These are phyloP conservation scores for Cladophialophora bantiana DNA, from an alignment of 2,329 filamentous ascomycete species.

Conservation along the genomic window DNA sequence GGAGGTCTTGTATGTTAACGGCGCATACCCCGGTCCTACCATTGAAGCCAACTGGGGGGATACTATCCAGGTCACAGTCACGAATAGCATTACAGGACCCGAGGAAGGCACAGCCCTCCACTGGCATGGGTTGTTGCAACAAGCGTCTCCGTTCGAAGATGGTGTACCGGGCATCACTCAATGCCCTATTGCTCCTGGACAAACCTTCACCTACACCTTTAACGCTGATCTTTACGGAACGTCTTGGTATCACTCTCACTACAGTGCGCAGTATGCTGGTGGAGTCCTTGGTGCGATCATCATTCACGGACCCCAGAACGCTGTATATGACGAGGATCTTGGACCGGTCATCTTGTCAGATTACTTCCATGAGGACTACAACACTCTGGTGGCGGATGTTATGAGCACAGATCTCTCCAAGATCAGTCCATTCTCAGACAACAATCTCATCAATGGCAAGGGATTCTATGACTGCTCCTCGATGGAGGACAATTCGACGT, in stretches of 20 bases:
- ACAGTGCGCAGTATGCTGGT: constrained; percentile 40
- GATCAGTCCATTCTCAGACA: constrained; percentile 31
- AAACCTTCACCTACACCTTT: constrained; percentile 48
- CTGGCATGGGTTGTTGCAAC: constrained; percentile 50
- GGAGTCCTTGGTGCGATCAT: constrained; percentile 43
- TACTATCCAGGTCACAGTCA: constrained; percentile 43
- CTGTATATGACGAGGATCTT: constrained; percentile 36
- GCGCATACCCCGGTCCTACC: constrained; percentile 69
- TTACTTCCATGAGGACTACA: constrained; percentile 38
- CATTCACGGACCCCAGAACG: constrained; percentile 38
- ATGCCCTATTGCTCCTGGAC: constrained; percentile 52
- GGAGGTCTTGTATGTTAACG: constrained; percentile 56
- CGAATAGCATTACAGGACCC: constrained; percentile 45
- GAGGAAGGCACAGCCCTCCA: constrained; percentile 50
- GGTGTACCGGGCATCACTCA: constrained; percentile 56
- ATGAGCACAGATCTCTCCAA: constrained; percentile 34
- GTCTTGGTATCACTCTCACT: constrained; percentile 51
- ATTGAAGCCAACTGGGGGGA: constrained; percentile 46
- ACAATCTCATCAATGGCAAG: constrained; percentile 41
- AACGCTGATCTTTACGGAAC: constrained; percentile 47
- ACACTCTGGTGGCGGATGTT: constrained; percentile 30
- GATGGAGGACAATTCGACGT: constrained; percentile 24
- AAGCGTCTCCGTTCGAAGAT: constrained; percentile 57
- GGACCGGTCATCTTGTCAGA: constrained; percentile 39
- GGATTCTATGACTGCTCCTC: constrained; percentile 38